Conservation (phyloP, 163 green algal genomes). For the Prototheca wickerhamii region DNA sequence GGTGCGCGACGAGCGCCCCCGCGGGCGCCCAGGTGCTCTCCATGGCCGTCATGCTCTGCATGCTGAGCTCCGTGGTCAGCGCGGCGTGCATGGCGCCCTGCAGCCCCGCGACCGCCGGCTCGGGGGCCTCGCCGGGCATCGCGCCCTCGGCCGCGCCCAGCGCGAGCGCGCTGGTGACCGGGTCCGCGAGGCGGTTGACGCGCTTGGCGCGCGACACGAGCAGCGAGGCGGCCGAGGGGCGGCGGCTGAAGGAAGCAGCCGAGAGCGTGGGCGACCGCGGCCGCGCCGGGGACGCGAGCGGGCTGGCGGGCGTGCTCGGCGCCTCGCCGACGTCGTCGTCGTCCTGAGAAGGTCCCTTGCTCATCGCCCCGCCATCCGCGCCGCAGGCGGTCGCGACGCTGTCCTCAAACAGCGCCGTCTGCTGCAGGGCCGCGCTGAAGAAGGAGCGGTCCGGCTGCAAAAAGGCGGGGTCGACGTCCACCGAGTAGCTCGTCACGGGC, state of each 20-base stretch:
- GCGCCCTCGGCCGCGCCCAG: slow-evolving; percentile 1
- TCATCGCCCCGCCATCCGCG: no score
- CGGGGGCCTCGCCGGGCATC: neutral
- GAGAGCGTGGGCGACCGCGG: neutral
- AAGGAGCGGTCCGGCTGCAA: slow-evolving; percentile 21
- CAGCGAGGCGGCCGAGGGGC: neutral
- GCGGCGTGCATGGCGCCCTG: neutral
- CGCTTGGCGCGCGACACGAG: slow-evolving; percentile 26
- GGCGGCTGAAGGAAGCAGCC: no score
- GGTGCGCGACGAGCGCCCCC: slow-evolving; percentile 67
- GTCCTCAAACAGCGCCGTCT: slow-evolving; percentile 7
- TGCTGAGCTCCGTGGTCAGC: neutral
- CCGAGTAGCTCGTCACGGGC: slow-evolving; percentile 13
- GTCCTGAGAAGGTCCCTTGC: no score
- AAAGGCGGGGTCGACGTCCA: slow-evolving; percentile 18
- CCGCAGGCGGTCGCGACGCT: slow-evolving; percentile 7
- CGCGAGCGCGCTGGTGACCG: slow-evolving; percentile 6
- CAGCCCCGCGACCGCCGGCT: neutral
- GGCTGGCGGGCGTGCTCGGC: no score
- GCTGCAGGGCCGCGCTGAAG: slow-evolving; percentile 31
- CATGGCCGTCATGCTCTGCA: neutral
- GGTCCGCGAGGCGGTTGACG: slow-evolving; percentile 1
- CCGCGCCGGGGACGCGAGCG: no score
- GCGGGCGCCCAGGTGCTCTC: slow-evolving; percentile 57
- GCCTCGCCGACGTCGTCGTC: no score